Conservation (phyloP, 73 alveolate genomes). For the Tetrahymena elliotti region DNA sequence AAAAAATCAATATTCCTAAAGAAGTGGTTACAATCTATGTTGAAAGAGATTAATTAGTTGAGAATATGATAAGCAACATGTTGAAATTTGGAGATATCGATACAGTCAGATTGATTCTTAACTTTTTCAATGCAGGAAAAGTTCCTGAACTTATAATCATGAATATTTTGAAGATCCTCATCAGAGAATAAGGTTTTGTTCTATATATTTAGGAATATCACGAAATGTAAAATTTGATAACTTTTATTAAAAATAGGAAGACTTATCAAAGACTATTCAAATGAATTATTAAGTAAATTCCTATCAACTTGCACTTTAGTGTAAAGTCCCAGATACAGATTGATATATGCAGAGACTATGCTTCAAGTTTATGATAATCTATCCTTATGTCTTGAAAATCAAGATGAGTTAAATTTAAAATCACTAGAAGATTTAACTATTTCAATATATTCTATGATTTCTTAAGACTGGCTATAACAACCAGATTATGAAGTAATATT, state of each 20-base stretch:
- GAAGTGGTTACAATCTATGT: not conserved
- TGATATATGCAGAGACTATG: not conserved
- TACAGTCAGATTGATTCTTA: slow-evolving; percentile 14
- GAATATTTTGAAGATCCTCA: slow-evolving; percentile 8
- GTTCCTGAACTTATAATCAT: slow-evolving; percentile 34
- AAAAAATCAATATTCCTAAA: not conserved
- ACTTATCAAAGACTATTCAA: slow-evolving; percentile 14
- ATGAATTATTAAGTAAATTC: not conserved
- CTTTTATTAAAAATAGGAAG: slow-evolving; percentile 1
- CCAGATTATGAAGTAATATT: not conserved
- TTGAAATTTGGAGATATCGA: slow-evolving; percentile 13
- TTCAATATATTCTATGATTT: slow-evolving; percentile 12
- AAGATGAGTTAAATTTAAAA: slow-evolving; percentile 1
- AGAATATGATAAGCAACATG: not conserved
- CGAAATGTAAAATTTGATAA: too few relatives aligned
- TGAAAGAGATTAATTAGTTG: slow-evolving; percentile 11
- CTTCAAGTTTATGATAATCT: not conserved
- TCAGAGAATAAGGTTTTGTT: not conserved
- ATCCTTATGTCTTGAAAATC: slow-evolving; percentile 10
- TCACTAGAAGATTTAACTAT: slow-evolving; percentile 10
- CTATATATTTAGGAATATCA: too few relatives aligned
- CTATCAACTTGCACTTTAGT: not conserved
- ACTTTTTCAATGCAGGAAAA: slow-evolving; percentile 38
- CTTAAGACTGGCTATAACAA: slow-evolving; percentile 21
- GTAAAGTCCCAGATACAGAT: not conserved